Base-by-base conservation (phyloP, 257 asterid species). In the Nicotiana tabacum region DNA sequence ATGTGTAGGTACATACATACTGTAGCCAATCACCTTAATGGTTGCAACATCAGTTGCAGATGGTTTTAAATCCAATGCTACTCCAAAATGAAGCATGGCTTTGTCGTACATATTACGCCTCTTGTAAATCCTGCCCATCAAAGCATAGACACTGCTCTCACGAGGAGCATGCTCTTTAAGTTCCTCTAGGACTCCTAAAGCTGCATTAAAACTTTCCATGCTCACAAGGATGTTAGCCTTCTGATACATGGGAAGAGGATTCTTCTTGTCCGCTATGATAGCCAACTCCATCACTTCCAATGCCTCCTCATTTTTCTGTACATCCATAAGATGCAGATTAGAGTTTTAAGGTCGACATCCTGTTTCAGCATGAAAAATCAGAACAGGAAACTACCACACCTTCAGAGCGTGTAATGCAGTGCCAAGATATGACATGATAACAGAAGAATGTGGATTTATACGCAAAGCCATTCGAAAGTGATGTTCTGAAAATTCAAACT, bases 81-180 rank as follows among this genome's bases (percentile, higher is more conserved):
- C 86, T 83, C 98, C 99, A 70, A 92, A 96, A 89, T 96, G 93
- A 87, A 96, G 97, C 98, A 96, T 93, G 88, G 99, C 98, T 64
- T 91, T 91, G 83, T 92, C 93, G 24, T 90, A 84, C 90, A 92
- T 90, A 82, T 90, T 90, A 78, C 83, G 88, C 84, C 92, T 86
- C 89, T 94, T 92, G 88, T 93, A 96, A 66, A 96, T 93, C 85
- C 91, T 90, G 78, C 99, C 99, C 99, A 96, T 96, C 83, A 96
- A 86, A 6, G 99, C 98, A 83, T 96, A 94, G 55, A 96, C 92
- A 65, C 99, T 96, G 86, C 97, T 91, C 88, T 96, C 98, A 10
- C 94, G 83, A 12, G 99, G 98, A 60, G 97, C 97, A 39, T 88
- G 92, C 89, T 96, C 99, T 89, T 92, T 94, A 55, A 96, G 97